phyloP scores from a whole-genome alignment of 2,329 filamentous ascomycete genomes.

The Lasiodiplodia sp. region DNA sequence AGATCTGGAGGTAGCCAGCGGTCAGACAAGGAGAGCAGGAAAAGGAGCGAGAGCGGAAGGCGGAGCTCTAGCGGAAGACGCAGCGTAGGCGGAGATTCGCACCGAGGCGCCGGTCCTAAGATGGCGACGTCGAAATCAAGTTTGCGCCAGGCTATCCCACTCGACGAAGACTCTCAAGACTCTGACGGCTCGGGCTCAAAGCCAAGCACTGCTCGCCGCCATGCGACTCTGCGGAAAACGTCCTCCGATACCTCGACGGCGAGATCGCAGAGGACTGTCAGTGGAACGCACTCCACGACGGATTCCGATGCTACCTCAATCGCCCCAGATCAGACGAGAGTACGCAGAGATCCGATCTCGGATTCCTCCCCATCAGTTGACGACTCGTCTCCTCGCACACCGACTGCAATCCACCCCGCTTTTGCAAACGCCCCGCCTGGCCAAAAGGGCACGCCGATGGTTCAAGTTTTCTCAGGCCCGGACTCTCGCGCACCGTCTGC shows the following conservation, averaged over 20 bases:
- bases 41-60: conserved; percentile 46
- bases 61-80: conserved; percentile 19
- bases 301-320: conserved; percentile 58
- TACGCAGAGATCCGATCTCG: conserved; percentile 38
- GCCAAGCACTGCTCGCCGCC: conserved; percentile 48
- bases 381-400: conserved; percentile 56
- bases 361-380: conserved; percentile 50
- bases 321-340: conserved; percentile 47
- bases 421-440: conserved; percentile 44
- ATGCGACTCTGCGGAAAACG: conserved; percentile 32
- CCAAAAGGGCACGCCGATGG: conserved; percentile 48
- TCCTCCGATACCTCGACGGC: conserved; percentile 34
- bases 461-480: conserved; percentile 55
- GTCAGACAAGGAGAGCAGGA: conserved; percentile 41
- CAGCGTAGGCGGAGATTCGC: conserved; percentile 48
- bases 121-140: conserved; percentile 52
- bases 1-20: conserved; percentile 45
- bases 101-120: conserved; percentile 46
- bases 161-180: conserved; percentile 49
- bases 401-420: conserved; percentile 48
- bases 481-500: conserved; percentile 43
- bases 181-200: conserved; percentile 51
- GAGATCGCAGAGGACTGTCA: conserved; percentile 48
- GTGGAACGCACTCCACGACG: conserved; percentile 49
- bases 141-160: conserved; percentile 48